Evolutionary conservation across 495 filamentous ascomycete genomes (phyloP).

Genomic region (Lasiosphaeria hispida): DNA sequence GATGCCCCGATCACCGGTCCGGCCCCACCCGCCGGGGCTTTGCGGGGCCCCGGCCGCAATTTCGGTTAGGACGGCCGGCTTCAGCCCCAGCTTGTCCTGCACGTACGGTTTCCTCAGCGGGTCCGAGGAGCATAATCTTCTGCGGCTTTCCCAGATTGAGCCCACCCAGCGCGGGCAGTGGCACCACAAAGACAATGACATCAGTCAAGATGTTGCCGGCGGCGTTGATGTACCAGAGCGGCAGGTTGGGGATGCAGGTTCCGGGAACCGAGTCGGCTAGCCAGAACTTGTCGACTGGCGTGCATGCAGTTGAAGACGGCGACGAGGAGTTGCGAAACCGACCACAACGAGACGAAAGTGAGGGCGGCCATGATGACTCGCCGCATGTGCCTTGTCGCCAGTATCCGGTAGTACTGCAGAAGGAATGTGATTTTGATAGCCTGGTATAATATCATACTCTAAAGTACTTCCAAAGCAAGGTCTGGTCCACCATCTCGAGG

Average conservation of each 20-base stretch:
- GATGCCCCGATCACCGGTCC: conserved; percentile 10
- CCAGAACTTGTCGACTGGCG: conserved; percentile 42
- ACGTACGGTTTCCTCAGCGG: not conserved
- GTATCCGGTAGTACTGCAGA: conserved; percentile 42
- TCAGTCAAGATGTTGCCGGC: conserved; percentile 54
- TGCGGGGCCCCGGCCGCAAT: conserved; percentile 11
- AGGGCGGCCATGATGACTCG: conserved; percentile 27
- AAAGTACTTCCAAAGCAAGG: conserved; percentile 22
- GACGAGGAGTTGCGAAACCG: conserved; percentile 41
- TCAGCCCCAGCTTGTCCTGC: conserved; percentile 16
- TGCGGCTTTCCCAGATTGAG: conserved; percentile 28
- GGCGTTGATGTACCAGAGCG: conserved; percentile 49
- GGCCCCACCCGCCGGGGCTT: not conserved
- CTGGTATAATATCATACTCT: conserved; percentile 16
- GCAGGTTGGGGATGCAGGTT: conserved; percentile 45
- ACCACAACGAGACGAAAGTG: conserved; percentile 36
- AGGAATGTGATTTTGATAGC: conserved; percentile 44
- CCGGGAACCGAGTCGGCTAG: conserved; percentile 17
- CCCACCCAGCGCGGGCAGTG: conserved; percentile 41
- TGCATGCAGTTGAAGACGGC: conserved; percentile 36
- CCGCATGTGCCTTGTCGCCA: conserved; percentile 32
- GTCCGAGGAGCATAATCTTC: conserved; percentile 23
- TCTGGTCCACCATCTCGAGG: conserved; percentile 12
- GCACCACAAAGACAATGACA: conserved; percentile 48
- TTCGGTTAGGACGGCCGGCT: conserved; percentile 25